These are phyloP conservation scores for Gynostemma pentaphyllum DNA, from an alignment of 306 rosid genomes.

Conservation along the genomic window DNA sequence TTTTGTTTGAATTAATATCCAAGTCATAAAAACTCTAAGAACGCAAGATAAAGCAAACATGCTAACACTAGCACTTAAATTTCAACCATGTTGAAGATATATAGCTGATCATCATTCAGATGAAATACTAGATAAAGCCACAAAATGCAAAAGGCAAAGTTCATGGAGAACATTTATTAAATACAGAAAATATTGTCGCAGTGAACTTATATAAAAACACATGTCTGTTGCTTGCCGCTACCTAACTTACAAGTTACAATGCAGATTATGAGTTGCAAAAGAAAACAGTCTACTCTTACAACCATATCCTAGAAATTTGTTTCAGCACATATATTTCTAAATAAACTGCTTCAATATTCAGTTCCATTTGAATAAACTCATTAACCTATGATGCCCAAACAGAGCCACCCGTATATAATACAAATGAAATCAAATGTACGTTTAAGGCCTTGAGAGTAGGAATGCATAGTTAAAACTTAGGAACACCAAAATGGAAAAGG, in stretches of 20 bases:
- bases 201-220: background rate
- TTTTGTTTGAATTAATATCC: too few species aligned
- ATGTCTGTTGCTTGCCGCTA: background rate
- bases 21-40: background rate
- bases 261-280: background rate
- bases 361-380: background rate
- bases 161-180: background rate
- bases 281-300: background rate
- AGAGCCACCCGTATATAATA: background rate
- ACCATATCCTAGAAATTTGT: background rate
- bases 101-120: background rate
- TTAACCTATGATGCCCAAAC: background rate
- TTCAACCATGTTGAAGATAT: background rate
- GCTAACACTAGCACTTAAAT: background rate
- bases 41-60: background rate
- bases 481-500: background rate
- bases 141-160: background rate
- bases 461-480: background rate
- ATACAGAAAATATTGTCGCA: background rate
- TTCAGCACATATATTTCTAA: background rate
- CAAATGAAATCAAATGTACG: background rate
- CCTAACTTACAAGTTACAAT: background rate
- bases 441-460: background rate
- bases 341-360: background rate
- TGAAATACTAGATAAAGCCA: background rate